Conservation (phyloP, 2,329 filamentous ascomycete species). For the Xylaria multiplex region DNA sequence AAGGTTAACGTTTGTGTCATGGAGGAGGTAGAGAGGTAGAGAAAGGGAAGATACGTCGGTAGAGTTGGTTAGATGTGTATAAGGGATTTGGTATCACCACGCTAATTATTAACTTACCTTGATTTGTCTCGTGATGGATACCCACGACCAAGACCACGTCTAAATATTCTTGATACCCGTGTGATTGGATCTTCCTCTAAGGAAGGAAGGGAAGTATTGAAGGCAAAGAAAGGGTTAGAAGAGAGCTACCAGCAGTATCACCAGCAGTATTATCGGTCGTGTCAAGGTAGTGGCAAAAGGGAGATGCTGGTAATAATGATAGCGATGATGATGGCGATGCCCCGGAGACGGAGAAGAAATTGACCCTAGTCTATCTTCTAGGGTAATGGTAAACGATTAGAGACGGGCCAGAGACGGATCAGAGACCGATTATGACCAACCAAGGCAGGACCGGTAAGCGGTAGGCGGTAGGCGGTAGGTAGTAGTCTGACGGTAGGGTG, state of each 20-base stretch:
- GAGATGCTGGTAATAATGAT: not conserved
- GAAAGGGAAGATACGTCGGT: not conserved
- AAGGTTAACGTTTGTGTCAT: not conserved
- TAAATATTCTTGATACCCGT: not conserved
- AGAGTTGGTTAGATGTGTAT: not conserved
- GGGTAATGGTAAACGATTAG: conserved; percentile 10
- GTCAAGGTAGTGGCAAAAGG: not conserved
- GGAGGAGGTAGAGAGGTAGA: not conserved
- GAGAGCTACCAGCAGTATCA: not conserved
- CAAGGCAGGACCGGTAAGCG: conserved; percentile 6
- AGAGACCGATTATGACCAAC: conserved; percentile 10
- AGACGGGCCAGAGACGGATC: conserved; percentile 7
- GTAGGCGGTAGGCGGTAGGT: no score
- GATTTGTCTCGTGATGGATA: not conserved
- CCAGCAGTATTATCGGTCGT: not conserved
- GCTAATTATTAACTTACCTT: conserved; percentile 10
- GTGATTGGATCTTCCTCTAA: not conserved
- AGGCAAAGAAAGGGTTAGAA: not conserved
- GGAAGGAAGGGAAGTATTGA: not conserved
- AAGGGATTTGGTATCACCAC: not conserved
- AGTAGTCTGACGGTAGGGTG: not conserved
- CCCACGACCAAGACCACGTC: no score
- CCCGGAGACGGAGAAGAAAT: conserved; percentile 15
- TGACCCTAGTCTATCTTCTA: not conserved
- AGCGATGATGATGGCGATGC: not conserved